Percentiles rank a stretch among this genome's conserved stretches.
Evolutionary conservation across 208 protist genomes (phyloP).

Genomic region (Leishmania arabica): DNA sequence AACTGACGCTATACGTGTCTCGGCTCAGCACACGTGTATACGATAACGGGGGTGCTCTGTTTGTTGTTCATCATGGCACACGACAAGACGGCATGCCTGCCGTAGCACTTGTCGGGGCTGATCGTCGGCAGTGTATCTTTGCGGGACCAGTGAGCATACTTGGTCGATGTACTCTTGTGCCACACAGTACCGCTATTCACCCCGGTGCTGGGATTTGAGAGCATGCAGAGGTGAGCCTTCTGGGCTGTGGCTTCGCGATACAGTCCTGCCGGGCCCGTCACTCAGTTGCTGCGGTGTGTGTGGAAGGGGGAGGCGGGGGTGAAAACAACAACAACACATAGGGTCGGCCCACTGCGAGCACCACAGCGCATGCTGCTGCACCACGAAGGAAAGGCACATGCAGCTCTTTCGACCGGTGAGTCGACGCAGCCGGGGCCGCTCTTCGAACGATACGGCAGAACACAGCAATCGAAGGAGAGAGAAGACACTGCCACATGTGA

Average conservation of each 20-base stretch:
- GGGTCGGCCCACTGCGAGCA: not conserved
- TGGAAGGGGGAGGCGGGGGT: constrained; percentile 30
- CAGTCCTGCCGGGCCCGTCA: constrained; percentile 44
- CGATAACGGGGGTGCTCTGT: constrained; percentile 17
- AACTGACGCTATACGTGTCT: constrained; percentile 33
- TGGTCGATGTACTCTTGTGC: constrained; percentile 40
- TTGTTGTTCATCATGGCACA: constrained; percentile 34
- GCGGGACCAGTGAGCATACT: constrained; percentile 45
- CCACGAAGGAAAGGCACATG: not conserved
- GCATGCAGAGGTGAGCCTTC: constrained; percentile 47
- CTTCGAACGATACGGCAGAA: not conserved
- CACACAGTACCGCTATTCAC: constrained; percentile 31
- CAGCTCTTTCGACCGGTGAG: not conserved
- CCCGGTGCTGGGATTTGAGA: constrained; percentile 49
- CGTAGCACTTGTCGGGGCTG: constrained; percentile 33
- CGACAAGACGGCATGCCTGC: constrained; percentile 29
- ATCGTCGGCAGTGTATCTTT: constrained; percentile 12
- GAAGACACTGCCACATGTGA: not conserved
- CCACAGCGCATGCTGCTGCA: not conserved
- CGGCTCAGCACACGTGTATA: constrained; percentile 40
- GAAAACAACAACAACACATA: constrained; percentile 16
- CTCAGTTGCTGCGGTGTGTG: constrained; percentile 25
- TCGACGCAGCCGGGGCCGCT: not conserved
- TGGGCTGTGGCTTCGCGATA: constrained; percentile 44
- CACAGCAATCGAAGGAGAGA: not conserved